phyloP scores from a whole-genome alignment of 2,329 filamentous ascomycete species.

The Sporothrix pallida region DNA sequence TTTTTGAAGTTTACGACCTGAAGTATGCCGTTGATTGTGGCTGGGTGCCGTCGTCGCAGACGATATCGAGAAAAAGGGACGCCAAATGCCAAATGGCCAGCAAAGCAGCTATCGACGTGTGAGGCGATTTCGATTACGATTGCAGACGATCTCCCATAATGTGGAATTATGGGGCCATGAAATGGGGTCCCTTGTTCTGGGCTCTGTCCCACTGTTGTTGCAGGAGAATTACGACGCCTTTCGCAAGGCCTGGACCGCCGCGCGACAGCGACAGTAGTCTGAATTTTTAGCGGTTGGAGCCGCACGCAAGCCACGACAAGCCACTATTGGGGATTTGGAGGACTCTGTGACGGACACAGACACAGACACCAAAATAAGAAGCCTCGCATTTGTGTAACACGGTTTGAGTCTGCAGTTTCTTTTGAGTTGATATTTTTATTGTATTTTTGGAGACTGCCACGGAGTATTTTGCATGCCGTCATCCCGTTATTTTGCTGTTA shows the following conservation, averaged over 20 bases:
- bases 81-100: background rate
- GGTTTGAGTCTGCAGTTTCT: background rate
- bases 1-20: background rate
- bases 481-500: background rate
- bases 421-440: background rate
- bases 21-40: background rate
- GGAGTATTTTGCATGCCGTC: background rate
- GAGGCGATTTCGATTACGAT: no score
- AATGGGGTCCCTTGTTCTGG: no score
- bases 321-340: background rate
- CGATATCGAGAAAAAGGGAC: background rate
- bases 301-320: conserved; percentile 25
- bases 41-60: background rate
- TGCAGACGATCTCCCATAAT: background rate
- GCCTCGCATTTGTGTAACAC: background rate
- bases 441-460: background rate
- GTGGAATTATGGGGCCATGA: conserved; percentile 18
- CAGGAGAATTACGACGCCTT: conserved; percentile 14
- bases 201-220: background rate
- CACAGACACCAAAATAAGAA: background rate
- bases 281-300: background rate
- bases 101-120: background rate
- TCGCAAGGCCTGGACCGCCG: conserved; percentile 8
- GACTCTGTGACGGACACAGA: background rate
- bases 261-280: no score